These are phyloP conservation scores for Mortierella sp. DNA, from an alignment of 371 early-diverging fungal species.

Conservation along the genomic window DNA sequence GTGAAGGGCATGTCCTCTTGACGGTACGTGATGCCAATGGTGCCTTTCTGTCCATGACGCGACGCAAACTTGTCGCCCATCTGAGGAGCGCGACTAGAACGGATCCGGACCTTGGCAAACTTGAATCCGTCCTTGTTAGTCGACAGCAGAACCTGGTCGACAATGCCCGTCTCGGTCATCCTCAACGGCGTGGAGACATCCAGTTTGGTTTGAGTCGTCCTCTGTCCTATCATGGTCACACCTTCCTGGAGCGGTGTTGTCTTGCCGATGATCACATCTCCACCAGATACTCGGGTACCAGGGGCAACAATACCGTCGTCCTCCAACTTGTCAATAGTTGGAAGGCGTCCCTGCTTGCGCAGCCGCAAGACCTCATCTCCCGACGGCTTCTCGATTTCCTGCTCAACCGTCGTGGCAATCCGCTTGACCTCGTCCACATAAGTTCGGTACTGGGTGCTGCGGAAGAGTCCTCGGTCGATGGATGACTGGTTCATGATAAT, in stretches of 20 bases:
- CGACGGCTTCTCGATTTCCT: conserved; percentile 95
- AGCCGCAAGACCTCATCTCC: conserved; percentile 91
- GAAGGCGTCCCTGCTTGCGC: no score
- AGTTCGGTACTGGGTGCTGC: conserved; percentile 97
- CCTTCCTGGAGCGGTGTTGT: conserved; percentile 91
- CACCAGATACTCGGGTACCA: conserved; percentile 95
- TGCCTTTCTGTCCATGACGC: conserved; percentile 99
- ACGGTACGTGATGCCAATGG: conserved; percentile 98
- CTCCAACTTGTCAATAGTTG: conserved; percentile 98
- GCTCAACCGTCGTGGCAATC: conserved; percentile 85
- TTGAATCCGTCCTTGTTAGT: conserved; percentile 94
- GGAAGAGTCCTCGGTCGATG: conserved; percentile 99
- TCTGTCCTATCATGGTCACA: conserved; percentile 91
- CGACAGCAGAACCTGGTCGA: conserved; percentile 97
- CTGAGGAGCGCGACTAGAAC: conserved; percentile 98
- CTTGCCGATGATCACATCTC: conserved; percentile 99
- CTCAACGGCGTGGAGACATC: conserved; percentile 96
- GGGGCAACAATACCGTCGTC: conserved; percentile 98
- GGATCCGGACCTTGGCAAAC: conserved; percentile 97
- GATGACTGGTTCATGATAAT: conserved; percentile 99
- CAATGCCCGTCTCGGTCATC: conserved; percentile 96
- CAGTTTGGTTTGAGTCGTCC: conserved; percentile 90
- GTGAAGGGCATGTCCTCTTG: conserved; percentile 99
- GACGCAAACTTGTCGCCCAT: conserved; percentile 98
- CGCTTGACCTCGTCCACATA: conserved; percentile 98